These are phyloP conservation scores for Stentor coeruleus DNA, from an alignment of 73 alveolate genomes.

Conservation along the genomic window DNA sequence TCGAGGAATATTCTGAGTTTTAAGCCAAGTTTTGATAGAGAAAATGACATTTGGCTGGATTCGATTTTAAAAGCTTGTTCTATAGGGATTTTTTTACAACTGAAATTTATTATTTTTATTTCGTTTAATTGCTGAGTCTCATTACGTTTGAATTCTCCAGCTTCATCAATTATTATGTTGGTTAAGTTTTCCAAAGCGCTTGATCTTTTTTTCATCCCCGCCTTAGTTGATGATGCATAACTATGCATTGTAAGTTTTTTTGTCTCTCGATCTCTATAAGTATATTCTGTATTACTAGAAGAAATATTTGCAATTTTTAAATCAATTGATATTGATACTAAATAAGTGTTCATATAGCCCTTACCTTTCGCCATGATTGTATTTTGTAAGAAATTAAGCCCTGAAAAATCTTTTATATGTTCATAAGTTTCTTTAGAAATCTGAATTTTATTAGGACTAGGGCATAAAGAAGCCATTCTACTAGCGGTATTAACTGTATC, in stretches of 20 bases:
- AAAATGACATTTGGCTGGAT: too few species aligned
- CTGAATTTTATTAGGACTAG: not conserved
- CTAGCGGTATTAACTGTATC: conserved; percentile 99
- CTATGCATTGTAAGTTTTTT: not conserved
- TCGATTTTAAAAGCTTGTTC: too few species aligned
- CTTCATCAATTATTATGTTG: not conserved
- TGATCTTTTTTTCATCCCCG: not conserved
- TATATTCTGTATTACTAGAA: not conserved
- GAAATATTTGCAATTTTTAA: not conserved
- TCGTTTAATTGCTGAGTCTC: not conserved
- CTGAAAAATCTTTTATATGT: not conserved
- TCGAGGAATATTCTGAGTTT: too few species aligned
- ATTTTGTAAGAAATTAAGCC: conserved; percentile 27
- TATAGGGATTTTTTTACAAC: too few species aligned
- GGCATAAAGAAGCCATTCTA: conserved; percentile 62
- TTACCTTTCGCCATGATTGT: conserved; percentile 52
- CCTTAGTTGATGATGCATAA: not conserved
- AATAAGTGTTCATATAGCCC: conserved; percentile 40
- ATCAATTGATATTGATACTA: not conserved
- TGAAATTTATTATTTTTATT: too few species aligned
- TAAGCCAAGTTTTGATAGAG: too few species aligned
- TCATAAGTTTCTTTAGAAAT: not conserved
- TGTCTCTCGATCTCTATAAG: not conserved
- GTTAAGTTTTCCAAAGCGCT: not conserved
- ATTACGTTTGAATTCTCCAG: not conserved